phyloP scores from a whole-genome alignment of 768 basidiomycete species.

The Ramaria rubella region DNA sequence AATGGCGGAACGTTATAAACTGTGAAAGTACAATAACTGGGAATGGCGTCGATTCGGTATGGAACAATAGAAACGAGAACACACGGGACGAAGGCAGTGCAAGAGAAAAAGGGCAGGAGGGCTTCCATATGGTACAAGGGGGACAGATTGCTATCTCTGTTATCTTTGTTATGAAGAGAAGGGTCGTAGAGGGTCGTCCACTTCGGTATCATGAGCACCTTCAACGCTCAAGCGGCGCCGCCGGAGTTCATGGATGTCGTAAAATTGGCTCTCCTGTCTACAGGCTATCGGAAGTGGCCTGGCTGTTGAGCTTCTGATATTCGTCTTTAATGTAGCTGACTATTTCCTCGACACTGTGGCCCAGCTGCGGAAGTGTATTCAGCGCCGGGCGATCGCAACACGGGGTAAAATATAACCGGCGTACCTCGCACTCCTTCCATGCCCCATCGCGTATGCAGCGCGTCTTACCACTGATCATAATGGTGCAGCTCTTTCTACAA shows the following conservation, averaged over 20 bases:
- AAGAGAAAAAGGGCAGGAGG: background rate
- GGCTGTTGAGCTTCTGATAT: conserved; percentile 55
- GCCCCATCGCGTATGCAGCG: conserved; percentile 71
- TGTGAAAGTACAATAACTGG: background rate
- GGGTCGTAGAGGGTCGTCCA: no score
- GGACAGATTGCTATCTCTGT: no score
- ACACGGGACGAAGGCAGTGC: background rate
- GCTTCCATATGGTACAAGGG: no score
- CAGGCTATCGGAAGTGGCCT: conserved; percentile 7
- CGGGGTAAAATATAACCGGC: conserved; percentile 20
- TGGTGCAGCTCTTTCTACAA: conserved; percentile 76
- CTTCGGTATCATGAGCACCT: no score
- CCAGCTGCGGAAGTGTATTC: conserved; percentile 46
- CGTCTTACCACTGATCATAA: conserved; percentile 61
- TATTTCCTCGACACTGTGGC: conserved; percentile 70
- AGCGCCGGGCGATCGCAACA: background rate
- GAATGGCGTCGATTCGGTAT: no score
- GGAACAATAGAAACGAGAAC: background rate
- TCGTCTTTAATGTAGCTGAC: conserved; percentile 69
- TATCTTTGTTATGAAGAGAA: no score
- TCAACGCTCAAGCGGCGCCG: no score
- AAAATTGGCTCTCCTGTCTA: background rate
- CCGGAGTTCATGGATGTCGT: background rate
- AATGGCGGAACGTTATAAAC: background rate
- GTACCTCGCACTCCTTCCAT: conserved; percentile 77